A percentile compares a stretch with the other conserved stretches of the same genome.
Evolutionary conservation across 768 basidiomycete genomes (phyloP).

Genomic region (Kwoniella botswanensis): DNA sequence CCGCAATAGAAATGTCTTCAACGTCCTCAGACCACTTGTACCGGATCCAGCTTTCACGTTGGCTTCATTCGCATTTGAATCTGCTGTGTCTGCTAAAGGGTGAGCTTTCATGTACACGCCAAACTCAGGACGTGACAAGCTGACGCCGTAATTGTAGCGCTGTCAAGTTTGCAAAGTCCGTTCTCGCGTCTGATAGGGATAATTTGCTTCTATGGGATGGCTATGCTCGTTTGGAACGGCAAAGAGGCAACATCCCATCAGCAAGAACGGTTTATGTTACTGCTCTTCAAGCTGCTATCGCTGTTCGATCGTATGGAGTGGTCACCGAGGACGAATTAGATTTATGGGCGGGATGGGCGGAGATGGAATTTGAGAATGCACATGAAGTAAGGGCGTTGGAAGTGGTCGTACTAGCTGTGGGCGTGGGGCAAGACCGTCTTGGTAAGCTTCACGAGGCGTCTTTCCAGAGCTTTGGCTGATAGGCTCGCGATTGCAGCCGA

Average conservation of each 20-base stretch:
- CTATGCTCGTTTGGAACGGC: slow-evolving; percentile 57
- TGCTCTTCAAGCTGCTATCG: slow-evolving; percentile 52
- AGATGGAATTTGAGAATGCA: slow-evolving; percentile 58
- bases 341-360: slow-evolving; percentile 59
- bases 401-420: slow-evolving; percentile 30
- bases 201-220: slow-evolving; percentile 60
- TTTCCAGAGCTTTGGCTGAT: no score
- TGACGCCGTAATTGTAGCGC: slow-evolving; percentile 44
- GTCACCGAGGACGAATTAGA: slow-evolving; percentile 40
- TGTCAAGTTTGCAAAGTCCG: slow-evolving; percentile 56
- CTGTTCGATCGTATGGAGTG: background rate
- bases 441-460: background rate
- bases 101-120: slow-evolving; percentile 16
- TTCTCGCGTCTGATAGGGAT: slow-evolving; percentile 53
- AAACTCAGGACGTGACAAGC: background rate
- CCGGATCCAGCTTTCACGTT: slow-evolving; percentile 54
- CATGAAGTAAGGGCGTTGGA: slow-evolving; percentile 28
- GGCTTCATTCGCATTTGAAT: slow-evolving; percentile 57
- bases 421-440: slow-evolving; percentile 12
- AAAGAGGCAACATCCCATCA: slow-evolving; percentile 55
- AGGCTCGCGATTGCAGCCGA: no score
- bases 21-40: slow-evolving; percentile 34
- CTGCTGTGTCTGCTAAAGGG: slow-evolving; percentile 45
- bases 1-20: slow-evolving; percentile 37
- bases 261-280: slow-evolving; percentile 59